Evolutionary conservation across 2,329 filamentous ascomycete species (phyloP), one percentile per base, ranked within the genome.

Genomic region (Lecanicillium sp.): DNA sequence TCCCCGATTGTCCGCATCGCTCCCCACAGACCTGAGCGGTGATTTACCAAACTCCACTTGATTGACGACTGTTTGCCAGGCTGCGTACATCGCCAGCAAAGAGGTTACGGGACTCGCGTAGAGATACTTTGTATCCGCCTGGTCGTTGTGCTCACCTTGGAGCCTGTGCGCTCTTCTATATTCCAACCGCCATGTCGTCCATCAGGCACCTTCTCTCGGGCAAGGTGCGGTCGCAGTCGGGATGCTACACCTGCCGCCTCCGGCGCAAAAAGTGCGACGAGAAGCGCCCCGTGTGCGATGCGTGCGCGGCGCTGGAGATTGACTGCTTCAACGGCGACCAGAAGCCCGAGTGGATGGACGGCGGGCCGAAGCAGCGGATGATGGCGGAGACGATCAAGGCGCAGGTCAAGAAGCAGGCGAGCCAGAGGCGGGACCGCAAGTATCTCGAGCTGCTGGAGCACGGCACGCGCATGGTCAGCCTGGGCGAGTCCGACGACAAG

Each of bases 221-320:
- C 36, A 62, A 57, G 42, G 47, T 61, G 19, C 60, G 66, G 29
- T 67, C 62, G 43, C 62, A 62, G 36, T 64, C 61, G 7, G 73
- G 73, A 43, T 79, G 75, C 51, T 79, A 73, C 72, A 79, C 74
- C 3, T 80, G 77, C 48, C 68, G 74, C 17, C 62, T 79, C 10
- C 69, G 77, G 15, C 72, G 72, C 47, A 81, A 80, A 50, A 79
- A 77, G 49, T 81, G 77, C 49, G 72, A 78, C 45, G 71, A 77
- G 50, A 59, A 49, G 17, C 65, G 61, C 3, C 74, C 75, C 10
- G 50, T 65, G 9, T 81, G 77, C 53, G 58, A 65, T 5, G 58
- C 53, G 27, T 81, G 76, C 55, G 52, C 56, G 12, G 52, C 59
- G 2, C 66, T 81, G n/a, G 64, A 71, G 35, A 79, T 80, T 41